Evolutionary conservation across 257 asterid species (phyloP).

Genomic region (Penstemon barbatus): DNA sequence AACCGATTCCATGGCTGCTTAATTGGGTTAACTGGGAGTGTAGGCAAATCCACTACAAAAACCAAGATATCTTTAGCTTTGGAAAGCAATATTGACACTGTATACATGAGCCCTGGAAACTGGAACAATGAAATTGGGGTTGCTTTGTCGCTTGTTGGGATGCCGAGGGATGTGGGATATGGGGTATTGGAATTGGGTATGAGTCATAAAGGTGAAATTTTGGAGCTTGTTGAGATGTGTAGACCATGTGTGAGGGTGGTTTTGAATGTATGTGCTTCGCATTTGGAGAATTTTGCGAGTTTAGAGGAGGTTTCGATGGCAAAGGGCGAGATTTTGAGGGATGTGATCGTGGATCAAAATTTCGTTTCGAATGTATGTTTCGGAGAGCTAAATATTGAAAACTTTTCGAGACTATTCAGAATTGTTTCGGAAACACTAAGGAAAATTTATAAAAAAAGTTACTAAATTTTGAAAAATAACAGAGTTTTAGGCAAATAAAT

Average conservation of each 20-base stretch:
- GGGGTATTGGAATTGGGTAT: constrained; percentile 43
- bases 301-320: constrained; percentile 37
- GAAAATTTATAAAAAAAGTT: too few species aligned
- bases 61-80: constrained; percentile 33
- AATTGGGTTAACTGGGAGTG: constrained; percentile 40
- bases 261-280: constrained; percentile 40
- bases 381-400: too few species aligned
- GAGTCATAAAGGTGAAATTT: constrained; percentile 38
- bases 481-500: too few species aligned
- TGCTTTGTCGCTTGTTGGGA: constrained; percentile 35
- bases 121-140: constrained; percentile 39
- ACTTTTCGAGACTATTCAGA: too few species aligned
- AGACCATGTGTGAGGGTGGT: constrained; percentile 38
- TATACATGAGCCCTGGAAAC: constrained; percentile 33
- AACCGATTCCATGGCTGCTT: constrained; percentile 32
- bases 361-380: too few species aligned
- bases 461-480: too few species aligned
- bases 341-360: not conserved
- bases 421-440: too few species aligned
- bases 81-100: constrained; percentile 24
- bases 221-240: constrained; percentile 35
- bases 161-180: constrained; percentile 30
- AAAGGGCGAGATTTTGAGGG: constrained; percentile 42
- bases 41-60: constrained; percentile 38
- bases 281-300: constrained; percentile 36